Conservation (phyloP, 208 protist species). For the Trypanosoma mega region DNA sequence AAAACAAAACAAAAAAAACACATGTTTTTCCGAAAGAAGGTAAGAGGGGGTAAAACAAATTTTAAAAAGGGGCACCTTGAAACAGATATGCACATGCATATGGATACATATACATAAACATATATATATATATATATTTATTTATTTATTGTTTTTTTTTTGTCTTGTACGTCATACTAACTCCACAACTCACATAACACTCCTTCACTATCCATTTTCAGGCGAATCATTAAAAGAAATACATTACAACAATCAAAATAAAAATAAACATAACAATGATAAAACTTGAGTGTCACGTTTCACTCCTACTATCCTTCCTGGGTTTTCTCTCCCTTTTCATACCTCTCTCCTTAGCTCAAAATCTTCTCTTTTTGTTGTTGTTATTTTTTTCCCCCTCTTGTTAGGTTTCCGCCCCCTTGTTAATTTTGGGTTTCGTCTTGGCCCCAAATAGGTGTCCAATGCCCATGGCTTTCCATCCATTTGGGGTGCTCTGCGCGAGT, state of each 20-base stretch:
- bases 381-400: background rate
- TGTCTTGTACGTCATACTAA: background rate
- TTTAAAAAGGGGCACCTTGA: too few relatives aligned
- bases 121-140: constrained; percentile 17
- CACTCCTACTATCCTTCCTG: background rate
- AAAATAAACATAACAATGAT: background rate
- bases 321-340: background rate
- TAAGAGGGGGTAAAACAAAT: background rate
- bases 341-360: too few relatives aligned
- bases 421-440: too few relatives aligned
- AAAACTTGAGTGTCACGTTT: background rate
- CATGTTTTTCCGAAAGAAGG: too few relatives aligned
- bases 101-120: constrained; percentile 16
- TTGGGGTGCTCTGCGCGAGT: too few relatives aligned
- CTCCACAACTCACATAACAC: too few relatives aligned
- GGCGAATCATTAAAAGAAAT: background rate
- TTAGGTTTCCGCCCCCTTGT: too few relatives aligned
- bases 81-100: too few relatives aligned
- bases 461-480: too few relatives aligned
- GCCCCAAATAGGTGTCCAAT: too few relatives aligned
- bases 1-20: constrained; percentile 15
- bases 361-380: background rate
- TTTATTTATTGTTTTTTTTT: background rate
- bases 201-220: too few relatives aligned
- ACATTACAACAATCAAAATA: background rate